A percentile compares a stretch with the other conserved stretches of the same genome.
These are phyloP conservation scores for Entomortierella lignicola DNA, from an alignment of 192 early-diverging fungal species.

Conservation along the genomic window DNA sequence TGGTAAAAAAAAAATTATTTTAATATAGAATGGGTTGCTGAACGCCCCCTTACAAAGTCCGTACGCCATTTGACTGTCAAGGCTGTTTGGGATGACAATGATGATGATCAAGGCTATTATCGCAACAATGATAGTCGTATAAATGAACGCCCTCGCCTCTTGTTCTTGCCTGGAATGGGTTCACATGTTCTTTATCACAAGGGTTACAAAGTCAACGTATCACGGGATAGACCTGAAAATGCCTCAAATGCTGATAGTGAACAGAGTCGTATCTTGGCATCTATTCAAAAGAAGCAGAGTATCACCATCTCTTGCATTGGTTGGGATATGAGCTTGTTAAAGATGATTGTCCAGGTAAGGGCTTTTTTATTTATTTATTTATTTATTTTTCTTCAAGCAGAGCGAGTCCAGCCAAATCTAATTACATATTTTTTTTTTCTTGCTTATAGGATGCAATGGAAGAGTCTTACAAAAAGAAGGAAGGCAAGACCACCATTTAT, in stretches of 20 bases:
- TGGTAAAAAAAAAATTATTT: too few relatives aligned
- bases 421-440: background rate
- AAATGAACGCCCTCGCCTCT: slow-evolving; percentile 39
- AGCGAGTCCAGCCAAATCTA: background rate
- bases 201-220: slow-evolving; percentile 52
- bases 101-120: slow-evolving; percentile 25
- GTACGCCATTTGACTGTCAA: slow-evolving; percentile 53
- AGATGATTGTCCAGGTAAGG: slow-evolving; percentile 38
- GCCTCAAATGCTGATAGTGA: slow-evolving; percentile 38
- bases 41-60: slow-evolving; percentile 46
- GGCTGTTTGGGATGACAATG: slow-evolving; percentile 35
- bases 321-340: slow-evolving; percentile 37
- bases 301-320: slow-evolving; percentile 47
- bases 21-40: slow-evolving; percentile 51
- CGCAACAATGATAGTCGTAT: slow-evolving; percentile 14
- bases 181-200: slow-evolving; percentile 49
- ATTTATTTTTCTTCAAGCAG: background rate
- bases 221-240: slow-evolving; percentile 37
- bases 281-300: slow-evolving; percentile 50
- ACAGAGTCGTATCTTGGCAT: slow-evolving; percentile 40
- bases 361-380: background rate
- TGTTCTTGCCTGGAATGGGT: slow-evolving; percentile 51
- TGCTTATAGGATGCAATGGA: slow-evolving; percentile 38
- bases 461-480: slow-evolving; percentile 53
- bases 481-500: slow-evolving; percentile 53